Base-by-base conservation (phyloP, 1,139 yeast genomes). In the Debaryomycetaceae sp. region DNA sequence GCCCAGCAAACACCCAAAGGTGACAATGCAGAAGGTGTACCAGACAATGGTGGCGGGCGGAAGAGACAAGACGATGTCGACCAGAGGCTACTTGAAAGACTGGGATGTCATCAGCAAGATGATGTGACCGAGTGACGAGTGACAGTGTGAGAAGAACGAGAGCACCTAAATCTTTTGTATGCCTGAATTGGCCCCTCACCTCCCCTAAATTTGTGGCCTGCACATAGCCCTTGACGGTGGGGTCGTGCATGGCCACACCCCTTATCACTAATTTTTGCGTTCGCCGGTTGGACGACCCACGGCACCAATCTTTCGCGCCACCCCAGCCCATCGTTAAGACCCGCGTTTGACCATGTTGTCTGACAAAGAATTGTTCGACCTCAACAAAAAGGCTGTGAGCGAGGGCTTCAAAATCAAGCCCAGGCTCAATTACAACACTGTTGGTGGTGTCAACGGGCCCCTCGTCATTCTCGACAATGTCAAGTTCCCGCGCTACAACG, bases 401-500 rank as follows among this genome's bases (percentile, higher is more conserved):
- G 83, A 85, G 56, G 93, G 95, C 45, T 86, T 86, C 67, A 79
- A 83, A 45, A 80, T 88, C 53, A 81, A 84, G 56, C 96, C 96
- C 41, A 81, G 95, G 65, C 60, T 85, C 46, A 83, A 80, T 51
- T 91, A 91, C 65, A 91, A 91, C 68, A 91, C 98, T 18, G 98
- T 91, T 42, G 91, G 91, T 33, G 97, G 96, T 56, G 95, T 91
- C 50, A 91, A 91, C 61, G 99, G 99, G 39, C 99, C 99, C 6
- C 75, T 91, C 58, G 98, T 91, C 40, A 88, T 91, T 51, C 73
- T 91, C 51, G 97, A 91, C 58, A 84, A 91, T 47, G 97, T 91
- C 54, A 91, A 91, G 65, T 89, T 84, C 61, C 98, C 99, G 38
- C 80, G 95, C 52, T 91, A 74, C 67, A 88, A 88, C 53, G 99